These are phyloP conservation scores for Dunaliella sp. DNA, from an alignment of 139 green algal genomes.

Conservation along the genomic window DNA sequence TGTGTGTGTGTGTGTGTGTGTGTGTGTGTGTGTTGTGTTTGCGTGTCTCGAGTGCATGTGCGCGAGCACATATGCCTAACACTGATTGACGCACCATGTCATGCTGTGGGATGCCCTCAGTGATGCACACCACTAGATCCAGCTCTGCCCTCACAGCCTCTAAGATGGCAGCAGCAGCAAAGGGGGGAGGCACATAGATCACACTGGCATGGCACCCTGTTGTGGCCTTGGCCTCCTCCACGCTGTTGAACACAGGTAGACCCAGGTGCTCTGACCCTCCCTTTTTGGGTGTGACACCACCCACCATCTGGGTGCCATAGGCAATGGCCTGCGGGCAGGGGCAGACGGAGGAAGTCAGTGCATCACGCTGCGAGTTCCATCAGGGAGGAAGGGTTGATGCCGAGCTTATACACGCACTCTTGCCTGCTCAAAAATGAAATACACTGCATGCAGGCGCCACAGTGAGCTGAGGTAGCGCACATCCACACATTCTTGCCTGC, in stretches of 20 bases:
- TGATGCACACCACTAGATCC: conserved; percentile 98
- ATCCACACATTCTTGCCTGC: conserved; percentile 55
- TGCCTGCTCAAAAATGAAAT: neutral
- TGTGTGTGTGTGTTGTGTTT: neutral
- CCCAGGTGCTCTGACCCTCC: conserved; percentile 91
- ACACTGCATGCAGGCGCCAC: neutral
- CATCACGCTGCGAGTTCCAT: neutral
- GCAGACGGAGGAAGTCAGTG: neutral
- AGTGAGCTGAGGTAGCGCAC: neutral
- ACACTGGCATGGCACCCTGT: conserved; percentile 82
- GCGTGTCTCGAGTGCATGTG: neutral
- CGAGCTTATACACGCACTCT: neutral
- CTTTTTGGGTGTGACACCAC: conserved; percentile 96
- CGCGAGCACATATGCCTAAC: neutral
- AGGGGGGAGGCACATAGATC: conserved; percentile 96
- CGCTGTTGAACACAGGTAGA: conserved; percentile 92
- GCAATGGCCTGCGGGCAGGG: conserved; percentile 80
- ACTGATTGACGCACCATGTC: conserved; percentile 78
- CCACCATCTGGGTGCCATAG: conserved; percentile 98
- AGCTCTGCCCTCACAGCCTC: conserved; percentile 93
- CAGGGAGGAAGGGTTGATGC: neutral
- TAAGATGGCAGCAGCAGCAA: conserved; percentile 92
- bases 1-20: too few species aligned
- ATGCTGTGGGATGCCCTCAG: conserved; percentile 97
- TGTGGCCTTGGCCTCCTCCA: conserved; percentile 82